A percentile compares a stretch with the other conserved stretches of the same genome.
These are phyloP conservation scores for Colletotrichum trifolii DNA, from an alignment of 2,329 filamentous ascomycete species.

Conservation along the genomic window DNA sequence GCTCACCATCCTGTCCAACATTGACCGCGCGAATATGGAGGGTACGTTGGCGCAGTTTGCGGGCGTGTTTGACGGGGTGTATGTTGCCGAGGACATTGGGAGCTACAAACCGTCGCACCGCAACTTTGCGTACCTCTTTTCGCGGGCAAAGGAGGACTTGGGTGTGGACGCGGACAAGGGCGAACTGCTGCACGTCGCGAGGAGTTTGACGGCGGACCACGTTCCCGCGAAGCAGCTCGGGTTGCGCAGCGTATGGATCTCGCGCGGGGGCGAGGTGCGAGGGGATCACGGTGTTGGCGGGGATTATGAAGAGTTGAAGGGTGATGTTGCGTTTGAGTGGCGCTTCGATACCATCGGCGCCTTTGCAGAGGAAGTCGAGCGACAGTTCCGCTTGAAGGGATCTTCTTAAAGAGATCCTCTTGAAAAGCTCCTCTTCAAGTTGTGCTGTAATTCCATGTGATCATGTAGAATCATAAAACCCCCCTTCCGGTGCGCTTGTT, in stretches of 20 bases:
- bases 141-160: slow-evolving; percentile 62
- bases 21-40: slow-evolving; percentile 56
- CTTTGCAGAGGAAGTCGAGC: slow-evolving; percentile 67
- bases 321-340: slow-evolving; percentile 63
- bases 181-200: slow-evolving; percentile 74
- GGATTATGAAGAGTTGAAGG: slow-evolving; percentile 49
- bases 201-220: slow-evolving; percentile 76
- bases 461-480: slow-evolving; percentile 24
- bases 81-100: slow-evolving; percentile 78
- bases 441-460: not conserved
- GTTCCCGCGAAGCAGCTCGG: slow-evolving; percentile 70
- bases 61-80: slow-evolving; percentile 68
- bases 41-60: slow-evolving; percentile 47
- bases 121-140: slow-evolving; percentile 76
- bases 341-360: slow-evolving; percentile 68
- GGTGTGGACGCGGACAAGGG: slow-evolving; percentile 60
- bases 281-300: slow-evolving; percentile 44
- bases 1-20: slow-evolving; percentile 70
- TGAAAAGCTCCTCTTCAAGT: not conserved
- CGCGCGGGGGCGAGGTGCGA: slow-evolving; percentile 65
- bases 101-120: slow-evolving; percentile 73
- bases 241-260: slow-evolving; percentile 74
- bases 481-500: not conserved
- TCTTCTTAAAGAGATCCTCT: not conserved
- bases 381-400: slow-evolving; percentile 35